Percentiles rank a stretch among this genome's conserved stretches.
Conservation (phyloP, 1,284 basidiomycete species). For the Rhodotorula sp. region DNA sequence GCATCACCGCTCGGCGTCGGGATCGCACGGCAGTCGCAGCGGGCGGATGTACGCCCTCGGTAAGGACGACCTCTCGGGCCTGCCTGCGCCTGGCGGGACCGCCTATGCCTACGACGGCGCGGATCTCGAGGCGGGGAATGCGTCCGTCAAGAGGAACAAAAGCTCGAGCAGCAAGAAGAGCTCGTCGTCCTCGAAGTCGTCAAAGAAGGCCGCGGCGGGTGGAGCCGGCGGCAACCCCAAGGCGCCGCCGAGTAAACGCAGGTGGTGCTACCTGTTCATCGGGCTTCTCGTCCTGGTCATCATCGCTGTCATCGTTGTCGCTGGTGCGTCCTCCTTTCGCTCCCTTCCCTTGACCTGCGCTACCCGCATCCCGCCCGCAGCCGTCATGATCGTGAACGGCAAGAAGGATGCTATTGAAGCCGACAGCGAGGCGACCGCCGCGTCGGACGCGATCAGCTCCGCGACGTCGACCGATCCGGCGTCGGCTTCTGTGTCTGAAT, state of each 20-base stretch:
- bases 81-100: too few relatives aligned
- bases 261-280: background rate
- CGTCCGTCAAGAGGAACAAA: background rate
- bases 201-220: background rate
- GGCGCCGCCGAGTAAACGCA: background rate
- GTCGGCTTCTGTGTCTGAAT: background rate
- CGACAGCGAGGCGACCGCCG: background rate
- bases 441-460: background rate
- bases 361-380: background rate
- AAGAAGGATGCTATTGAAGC: background rate
- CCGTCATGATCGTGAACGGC: background rate
- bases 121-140: background rate
- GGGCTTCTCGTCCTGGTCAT: conserved; percentile 6
- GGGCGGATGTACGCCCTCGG: background rate
- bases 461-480: background rate
- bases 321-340: conserved; percentile 1
- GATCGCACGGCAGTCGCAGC: background rate
- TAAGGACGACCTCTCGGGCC: background rate
- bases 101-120: background rate
- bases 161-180: background rate
- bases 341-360: background rate
- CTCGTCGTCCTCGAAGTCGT: background rate
- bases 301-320: background rate
- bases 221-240: background rate
- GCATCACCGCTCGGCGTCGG: background rate